Percentiles rank a stretch among this genome's conserved stretches.
Conservation (phyloP, 2,329 filamentous ascomycete genomes). For the Cryphonectria nitschkei region DNA sequence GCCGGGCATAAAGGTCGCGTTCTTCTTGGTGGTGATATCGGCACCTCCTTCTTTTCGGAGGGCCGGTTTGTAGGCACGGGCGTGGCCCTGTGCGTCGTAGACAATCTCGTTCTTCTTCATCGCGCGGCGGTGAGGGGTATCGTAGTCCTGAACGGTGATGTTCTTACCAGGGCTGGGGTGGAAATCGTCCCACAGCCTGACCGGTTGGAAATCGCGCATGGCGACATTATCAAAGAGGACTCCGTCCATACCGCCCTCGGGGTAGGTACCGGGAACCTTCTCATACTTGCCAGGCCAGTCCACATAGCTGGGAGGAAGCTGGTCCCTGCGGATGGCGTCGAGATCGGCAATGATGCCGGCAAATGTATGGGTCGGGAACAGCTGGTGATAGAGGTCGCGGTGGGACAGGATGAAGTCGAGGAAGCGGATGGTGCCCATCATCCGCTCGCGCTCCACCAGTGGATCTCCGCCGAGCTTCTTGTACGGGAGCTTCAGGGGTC, state of each 20-base stretch:
- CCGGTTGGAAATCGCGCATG: slow-evolving; percentile 29
- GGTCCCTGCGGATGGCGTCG: slow-evolving; percentile 39
- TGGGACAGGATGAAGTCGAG: slow-evolving; percentile 32
- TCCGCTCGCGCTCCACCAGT: not conserved
- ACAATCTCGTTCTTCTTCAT: slow-evolving; percentile 25
- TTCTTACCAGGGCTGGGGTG: slow-evolving; percentile 26
- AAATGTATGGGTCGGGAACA: slow-evolving; percentile 31
- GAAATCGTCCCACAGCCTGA: slow-evolving; percentile 27
- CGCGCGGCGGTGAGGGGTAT: slow-evolving; percentile 20
- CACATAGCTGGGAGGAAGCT: slow-evolving; percentile 39
- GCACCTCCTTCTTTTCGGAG: slow-evolving; percentile 7
- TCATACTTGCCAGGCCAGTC: slow-evolving; percentile 30
- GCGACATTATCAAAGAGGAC: slow-evolving; percentile 33
- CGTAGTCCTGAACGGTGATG: slow-evolving; percentile 18
- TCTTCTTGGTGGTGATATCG: not conserved
- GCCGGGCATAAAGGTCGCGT: slow-evolving; percentile 7
- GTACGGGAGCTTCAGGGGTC: slow-evolving; percentile 17
- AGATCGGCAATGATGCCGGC: slow-evolving; percentile 36
- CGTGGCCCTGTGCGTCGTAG: slow-evolving; percentile 14
- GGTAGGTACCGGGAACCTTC: slow-evolving; percentile 34
- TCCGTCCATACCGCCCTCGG: slow-evolving; percentile 27
- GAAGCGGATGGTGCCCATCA: slow-evolving; percentile 18
- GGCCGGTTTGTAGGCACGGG: slow-evolving; percentile 14
- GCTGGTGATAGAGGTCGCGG: slow-evolving; percentile 30
- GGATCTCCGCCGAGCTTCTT: slow-evolving; percentile 5